These are phyloP conservation scores for Aeschynomene evenia DNA, from an alignment of 306 rosid species.

Conservation along the genomic window DNA sequence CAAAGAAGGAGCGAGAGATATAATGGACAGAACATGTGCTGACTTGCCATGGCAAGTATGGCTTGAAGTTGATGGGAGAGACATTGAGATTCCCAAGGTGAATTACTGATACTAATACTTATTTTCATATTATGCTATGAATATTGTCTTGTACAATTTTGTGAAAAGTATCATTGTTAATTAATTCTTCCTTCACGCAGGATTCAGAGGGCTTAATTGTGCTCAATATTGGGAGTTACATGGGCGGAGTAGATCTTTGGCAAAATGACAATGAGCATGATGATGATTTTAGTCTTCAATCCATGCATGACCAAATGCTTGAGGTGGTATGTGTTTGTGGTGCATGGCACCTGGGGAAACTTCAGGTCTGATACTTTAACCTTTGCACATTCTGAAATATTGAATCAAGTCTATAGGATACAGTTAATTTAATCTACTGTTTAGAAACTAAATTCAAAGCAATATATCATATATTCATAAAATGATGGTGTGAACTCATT, in stretches of 20 bases:
- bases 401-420: slow-evolving; percentile 17
- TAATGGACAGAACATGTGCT: slow-evolving; percentile 82
- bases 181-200: slow-evolving; percentile 36
- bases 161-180: background rate
- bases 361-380: slow-evolving; percentile 53
- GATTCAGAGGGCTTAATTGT: slow-evolving; percentile 79
- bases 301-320: slow-evolving; percentile 67
- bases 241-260: slow-evolving; percentile 91
- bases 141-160: background rate
- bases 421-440: slow-evolving; percentile 2
- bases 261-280: slow-evolving; percentile 66
- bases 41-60: slow-evolving; percentile 88
- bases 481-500: background rate
- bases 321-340: slow-evolving; percentile 78
- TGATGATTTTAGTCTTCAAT: slow-evolving; percentile 60
- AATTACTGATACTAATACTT: slow-evolving; percentile 1
- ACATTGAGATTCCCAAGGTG: slow-evolving; percentile 72
- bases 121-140: slow-evolving; percentile 17
- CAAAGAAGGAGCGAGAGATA: slow-evolving; percentile 84
- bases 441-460: background rate
- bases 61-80: slow-evolving; percentile 83
- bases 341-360: slow-evolving; percentile 85
- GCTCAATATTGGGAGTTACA: slow-evolving; percentile 80
- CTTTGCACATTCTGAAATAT: slow-evolving; percentile 16
- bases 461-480: background rate